Conservation (phyloP, 2,329 filamentous ascomycete species). For the Penicillium sp. region DNA sequence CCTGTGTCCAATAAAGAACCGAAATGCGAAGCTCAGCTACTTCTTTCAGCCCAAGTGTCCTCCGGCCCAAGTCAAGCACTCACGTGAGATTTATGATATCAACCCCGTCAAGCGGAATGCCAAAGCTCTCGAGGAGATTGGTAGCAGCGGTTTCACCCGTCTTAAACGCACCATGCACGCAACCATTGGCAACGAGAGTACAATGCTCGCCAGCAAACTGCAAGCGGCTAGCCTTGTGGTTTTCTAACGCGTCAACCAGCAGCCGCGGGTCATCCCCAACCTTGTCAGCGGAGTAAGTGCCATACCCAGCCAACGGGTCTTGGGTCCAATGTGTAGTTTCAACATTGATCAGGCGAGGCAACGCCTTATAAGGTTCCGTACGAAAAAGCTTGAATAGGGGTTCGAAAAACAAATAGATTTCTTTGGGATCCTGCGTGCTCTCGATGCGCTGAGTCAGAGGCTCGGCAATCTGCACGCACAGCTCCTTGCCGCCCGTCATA, state of each 20-base stretch:
- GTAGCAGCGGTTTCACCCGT: slow-evolving; percentile 45
- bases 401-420: slow-evolving; percentile 45
- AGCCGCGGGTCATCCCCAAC: slow-evolving; percentile 44
- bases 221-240: slow-evolving; percentile 37
- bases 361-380: slow-evolving; percentile 46
- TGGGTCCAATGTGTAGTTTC: slow-evolving; percentile 49
- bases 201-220: slow-evolving; percentile 47
- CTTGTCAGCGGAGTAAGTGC: slow-evolving; percentile 47
- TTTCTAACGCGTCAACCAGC: slow-evolving; percentile 38
- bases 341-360: slow-evolving; percentile 41
- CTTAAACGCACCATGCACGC: slow-evolving; percentile 48
- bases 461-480: slow-evolving; percentile 47
- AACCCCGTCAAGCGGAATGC: slow-evolving; percentile 20
- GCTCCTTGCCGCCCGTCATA: slow-evolving; percentile 44
- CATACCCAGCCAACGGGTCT: slow-evolving; percentile 46
- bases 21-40: background rate
- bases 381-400: slow-evolving; percentile 46
- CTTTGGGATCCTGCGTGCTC: slow-evolving; percentile 40
- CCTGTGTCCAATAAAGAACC: background rate
- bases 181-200: slow-evolving; percentile 44
- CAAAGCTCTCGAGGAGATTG: slow-evolving; percentile 41
- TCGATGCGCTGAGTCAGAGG: slow-evolving; percentile 48
- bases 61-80: background rate
- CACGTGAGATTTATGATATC: background rate
- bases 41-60: slow-evolving; percentile 25